Conservation (phyloP, 495 filamentous ascomycete genomes). For the Sabuloglossum arenarium region DNA sequence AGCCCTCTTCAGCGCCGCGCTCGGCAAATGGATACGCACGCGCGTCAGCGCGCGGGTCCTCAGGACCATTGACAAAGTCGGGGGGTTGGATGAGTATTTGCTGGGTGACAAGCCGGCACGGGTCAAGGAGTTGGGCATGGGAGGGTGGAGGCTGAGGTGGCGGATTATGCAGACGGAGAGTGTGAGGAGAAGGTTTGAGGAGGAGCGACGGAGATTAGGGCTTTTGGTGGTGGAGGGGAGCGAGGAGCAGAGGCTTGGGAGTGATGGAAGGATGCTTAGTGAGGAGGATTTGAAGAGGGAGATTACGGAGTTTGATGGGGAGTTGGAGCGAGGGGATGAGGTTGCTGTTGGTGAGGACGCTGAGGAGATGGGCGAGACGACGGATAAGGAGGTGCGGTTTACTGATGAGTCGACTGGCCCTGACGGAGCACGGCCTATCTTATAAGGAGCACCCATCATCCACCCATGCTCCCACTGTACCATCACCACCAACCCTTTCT, state of each 20-base stretch:
- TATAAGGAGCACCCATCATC: no score
- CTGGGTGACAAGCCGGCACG: slow-evolving; percentile 49
- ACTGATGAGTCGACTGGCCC: no score
- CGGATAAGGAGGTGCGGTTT: not conserved
- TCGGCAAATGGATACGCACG: slow-evolving; percentile 45
- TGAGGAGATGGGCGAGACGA: slow-evolving; percentile 9
- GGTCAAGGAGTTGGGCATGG: slow-evolving; percentile 65
- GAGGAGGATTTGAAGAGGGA: slow-evolving; percentile 15
- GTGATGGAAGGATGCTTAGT: not conserved
- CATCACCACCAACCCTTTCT: no score
- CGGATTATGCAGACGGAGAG: slow-evolving; percentile 52
- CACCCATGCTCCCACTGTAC: no score
- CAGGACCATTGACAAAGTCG: slow-evolving; percentile 68
- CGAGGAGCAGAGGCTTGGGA: not conserved
- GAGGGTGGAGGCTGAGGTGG: slow-evolving; percentile 77
- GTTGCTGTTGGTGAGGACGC: slow-evolving; percentile 22
- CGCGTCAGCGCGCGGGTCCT: slow-evolving; percentile 58
- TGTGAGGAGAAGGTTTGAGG: slow-evolving; percentile 35
- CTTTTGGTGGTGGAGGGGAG: not conserved
- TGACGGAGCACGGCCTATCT: no score
- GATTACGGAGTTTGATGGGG: slow-evolving; percentile 34
- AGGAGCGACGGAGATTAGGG: not conserved
- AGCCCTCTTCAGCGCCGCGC: slow-evolving; percentile 45
- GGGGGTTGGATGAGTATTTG: slow-evolving; percentile 81
- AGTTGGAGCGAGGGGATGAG: slow-evolving; percentile 31